phyloP scores from a whole-genome alignment of 768 basidiomycete genomes.

The Asterophora parasitica region DNA sequence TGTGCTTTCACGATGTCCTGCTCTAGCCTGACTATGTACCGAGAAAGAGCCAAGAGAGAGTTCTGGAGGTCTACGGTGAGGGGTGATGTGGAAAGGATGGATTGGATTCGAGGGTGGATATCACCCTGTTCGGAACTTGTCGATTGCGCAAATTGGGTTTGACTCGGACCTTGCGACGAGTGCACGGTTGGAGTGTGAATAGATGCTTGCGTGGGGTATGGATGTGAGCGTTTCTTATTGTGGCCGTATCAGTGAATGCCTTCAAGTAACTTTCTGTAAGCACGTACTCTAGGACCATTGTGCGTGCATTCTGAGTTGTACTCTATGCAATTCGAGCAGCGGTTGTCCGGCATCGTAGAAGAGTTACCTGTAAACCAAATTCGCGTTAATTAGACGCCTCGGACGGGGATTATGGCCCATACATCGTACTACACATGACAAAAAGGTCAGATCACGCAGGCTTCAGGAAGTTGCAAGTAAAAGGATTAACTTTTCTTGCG shows the following conservation, averaged over 20 bases:
- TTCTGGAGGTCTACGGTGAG: constrained; percentile 8
- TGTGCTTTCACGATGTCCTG: too few species aligned
- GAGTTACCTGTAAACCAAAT: constrained; percentile 45
- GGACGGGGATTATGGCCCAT: constrained; percentile 6
- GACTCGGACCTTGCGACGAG: too few species aligned
- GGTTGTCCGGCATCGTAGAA: constrained; percentile 48
- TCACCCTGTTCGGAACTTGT: not conserved
- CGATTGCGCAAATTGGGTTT: not conserved
- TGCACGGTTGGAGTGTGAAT: not conserved
- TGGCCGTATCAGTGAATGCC: not conserved
- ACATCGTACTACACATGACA: constrained; percentile 34
- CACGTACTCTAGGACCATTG: constrained; percentile 45
- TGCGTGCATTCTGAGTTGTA: constrained; percentile 51
- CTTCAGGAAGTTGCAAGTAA: not conserved
- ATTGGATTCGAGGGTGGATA: constrained; percentile 11
- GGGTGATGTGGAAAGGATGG: constrained; percentile 11
- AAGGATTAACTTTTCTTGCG: constrained; percentile 34
- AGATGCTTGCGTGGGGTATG: not conserved
- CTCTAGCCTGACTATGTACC: constrained; percentile 13
- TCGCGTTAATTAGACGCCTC: not conserved
- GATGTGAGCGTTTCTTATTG: constrained; percentile 22
- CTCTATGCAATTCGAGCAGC: constrained; percentile 52
- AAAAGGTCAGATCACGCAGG: constrained; percentile 6
- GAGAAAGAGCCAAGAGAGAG: constrained; percentile 12
- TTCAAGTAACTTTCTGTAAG: not conserved